phyloP scores from a whole-genome alignment of 225 moss, liverwort and hornwort genomes.

The Polytrichum commune region DNA sequence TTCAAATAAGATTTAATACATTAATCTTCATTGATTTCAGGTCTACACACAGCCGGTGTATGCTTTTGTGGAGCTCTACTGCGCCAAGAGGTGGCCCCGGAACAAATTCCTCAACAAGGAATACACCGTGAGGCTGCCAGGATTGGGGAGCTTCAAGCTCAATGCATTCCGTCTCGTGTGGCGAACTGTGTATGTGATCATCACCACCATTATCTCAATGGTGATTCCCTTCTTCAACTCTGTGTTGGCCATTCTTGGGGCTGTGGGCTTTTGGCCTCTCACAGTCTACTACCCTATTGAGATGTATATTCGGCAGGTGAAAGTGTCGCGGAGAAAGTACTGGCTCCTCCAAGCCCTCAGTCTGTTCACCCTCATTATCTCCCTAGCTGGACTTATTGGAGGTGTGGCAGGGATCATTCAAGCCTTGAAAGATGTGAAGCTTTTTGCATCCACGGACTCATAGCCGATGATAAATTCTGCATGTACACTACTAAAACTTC shows the following conservation, averaged over 20 bases:
- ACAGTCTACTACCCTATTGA: slow-evolving; percentile 64
- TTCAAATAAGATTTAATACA: too few relatives aligned
- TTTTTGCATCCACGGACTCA: slow-evolving; percentile 26
- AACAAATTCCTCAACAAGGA: slow-evolving; percentile 42
- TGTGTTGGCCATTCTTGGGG: slow-evolving; percentile 68
- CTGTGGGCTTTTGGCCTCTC: slow-evolving; percentile 75
- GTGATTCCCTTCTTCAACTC: slow-evolving; percentile 79
- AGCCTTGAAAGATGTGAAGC: slow-evolving; percentile 29
- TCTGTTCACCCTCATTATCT: slow-evolving; percentile 50
- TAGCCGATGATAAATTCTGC: too few relatives aligned
- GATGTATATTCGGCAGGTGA: slow-evolving; percentile 54
- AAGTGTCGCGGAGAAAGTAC: slow-evolving; percentile 29
- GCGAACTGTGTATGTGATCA: slow-evolving; percentile 59
- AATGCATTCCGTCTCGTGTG: slow-evolving; percentile 61
- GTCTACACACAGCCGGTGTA: slow-evolving; percentile 78
- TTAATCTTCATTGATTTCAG: slow-evolving; percentile 19
- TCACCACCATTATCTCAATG: slow-evolving; percentile 71
- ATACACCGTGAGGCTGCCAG: slow-evolving; percentile 34
- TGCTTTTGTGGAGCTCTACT: slow-evolving; percentile 47
- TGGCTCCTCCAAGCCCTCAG: slow-evolving; percentile 47
- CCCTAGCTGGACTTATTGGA: slow-evolving; percentile 63
- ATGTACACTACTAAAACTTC: too few relatives aligned
- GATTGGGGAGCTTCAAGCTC: slow-evolving; percentile 24
- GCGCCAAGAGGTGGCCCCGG: slow-evolving; percentile 37
- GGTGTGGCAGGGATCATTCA: slow-evolving; percentile 52